Evolutionary conservation across 768 basidiomycete species (phyloP), one percentile per base, ranked within the genome.

Genomic region (Heimioporus sp.): DNA sequence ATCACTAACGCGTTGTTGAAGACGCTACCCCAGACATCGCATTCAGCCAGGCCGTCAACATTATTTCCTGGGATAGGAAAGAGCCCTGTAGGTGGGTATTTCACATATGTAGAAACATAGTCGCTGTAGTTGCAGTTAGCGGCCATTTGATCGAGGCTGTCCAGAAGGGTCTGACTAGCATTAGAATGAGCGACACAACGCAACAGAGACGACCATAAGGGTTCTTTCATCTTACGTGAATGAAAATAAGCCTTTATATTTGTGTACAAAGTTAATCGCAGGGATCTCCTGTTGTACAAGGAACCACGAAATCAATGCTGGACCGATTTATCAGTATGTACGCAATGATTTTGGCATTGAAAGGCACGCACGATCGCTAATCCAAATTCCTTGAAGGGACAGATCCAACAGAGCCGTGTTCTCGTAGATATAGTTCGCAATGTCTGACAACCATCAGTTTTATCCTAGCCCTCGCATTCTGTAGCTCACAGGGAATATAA

Each of bases 191-290:
- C 15, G 9, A 2, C 28, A 42, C 34, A 35, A 28, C 10, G 35
- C 3, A 16, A 32, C 8, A 43, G 16, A 31, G 20, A 11, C n/a
- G n/a, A 10, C 10, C 3, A 35, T 15, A 1, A 15, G 9, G 5
- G 9, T 35, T 35, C 5, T 13, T 12, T 35, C 81, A 21, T 40
- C 39, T 28, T 54, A 88, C 87, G 88, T 87, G 69, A 91, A 77
- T 0, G 85, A 73, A 61, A 91, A 90, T 12, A 90, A 79, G 53
- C 80, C 73, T 56, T 82, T 66, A 50, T 84, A 88, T 67, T 86
- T 85, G 64, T 87, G 79, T 6, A 90, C 88, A 54, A 90, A 90
- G 52, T 77, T 72, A 24, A 89, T 83, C 0, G 86, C 86, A 1
- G 87, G 85, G 42, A 90, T 85, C 65, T 90, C 73, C 47, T 76